Base-by-base conservation (phyloP, 2,329 filamentous ascomycete genomes). In the Atkinsonella texensis region DNA sequence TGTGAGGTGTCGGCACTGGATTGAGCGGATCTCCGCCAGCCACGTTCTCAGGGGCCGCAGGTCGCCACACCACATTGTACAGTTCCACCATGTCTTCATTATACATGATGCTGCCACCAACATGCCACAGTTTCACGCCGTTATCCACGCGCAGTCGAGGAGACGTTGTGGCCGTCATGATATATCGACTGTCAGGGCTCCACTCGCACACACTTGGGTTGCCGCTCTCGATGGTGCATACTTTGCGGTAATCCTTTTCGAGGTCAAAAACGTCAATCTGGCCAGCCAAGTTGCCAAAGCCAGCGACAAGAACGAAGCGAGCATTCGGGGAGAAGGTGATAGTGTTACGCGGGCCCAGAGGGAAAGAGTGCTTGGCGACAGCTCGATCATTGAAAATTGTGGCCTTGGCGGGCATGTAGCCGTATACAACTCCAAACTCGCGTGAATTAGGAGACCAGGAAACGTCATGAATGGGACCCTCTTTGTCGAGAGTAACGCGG, bases 351-450 rank as follows among this genome's bases (percentile, higher is more conserved):
- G 93, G 93, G 3, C 76, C 85, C 50, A 96, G 77, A 49, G 89
- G 81, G 70, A 98, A 96, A 54, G 79, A 87, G 70, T 96, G 88
- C 53, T 85, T 85, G 18, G 85, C 76, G 53, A 89, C 79, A 56
- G 87, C 93, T 56, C 88, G 84, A 61, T 85, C 81, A 68, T 96
- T 96, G 80, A 97, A 98, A 59, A 98, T 93, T 59, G 91, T 96
- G 3, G 91, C 93, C 77, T 97, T 97, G 52, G 93, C 88, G n/a
- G 93, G 93, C 89, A 96, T 97, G 70, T 88, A 97, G 55, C 93
- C 93, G 66, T 98, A 98, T 15, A 96, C 84, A 33, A 98, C 93
- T 64, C 89, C 91, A 63, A 98, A 98, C 69, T 97, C 91, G 73
- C 89, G 94, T 60, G 89, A 94, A 70, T 93, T 97, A 46, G 93